These are phyloP conservation scores for Aureobasidium sp. DNA, from an alignment of 2,329 filamentous ascomycete species.

Conservation along the genomic window DNA sequence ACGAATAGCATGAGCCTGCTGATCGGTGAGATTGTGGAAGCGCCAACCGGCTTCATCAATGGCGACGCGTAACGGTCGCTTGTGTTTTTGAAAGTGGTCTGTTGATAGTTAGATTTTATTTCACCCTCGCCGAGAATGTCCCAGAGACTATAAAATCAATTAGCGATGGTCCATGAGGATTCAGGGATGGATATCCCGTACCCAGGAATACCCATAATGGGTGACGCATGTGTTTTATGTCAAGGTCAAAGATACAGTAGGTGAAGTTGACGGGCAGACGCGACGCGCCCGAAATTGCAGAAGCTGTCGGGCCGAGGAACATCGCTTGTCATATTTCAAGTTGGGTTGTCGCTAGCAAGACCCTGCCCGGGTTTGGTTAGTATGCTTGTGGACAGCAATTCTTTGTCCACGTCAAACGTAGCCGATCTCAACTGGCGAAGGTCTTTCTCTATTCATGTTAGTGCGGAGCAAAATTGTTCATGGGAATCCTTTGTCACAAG, in stretches of 20 bases:
- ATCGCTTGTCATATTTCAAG: background rate
- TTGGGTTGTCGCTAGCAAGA: no score
- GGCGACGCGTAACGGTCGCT: constrained; percentile 34
- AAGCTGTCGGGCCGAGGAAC: background rate
- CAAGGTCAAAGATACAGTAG: background rate
- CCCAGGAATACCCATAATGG: constrained; percentile 16
- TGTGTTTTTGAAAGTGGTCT: constrained; percentile 29
- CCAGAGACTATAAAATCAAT: constrained; percentile 26
- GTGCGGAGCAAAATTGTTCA: no score
- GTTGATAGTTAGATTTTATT: constrained; percentile 30
- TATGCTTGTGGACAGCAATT: no score
- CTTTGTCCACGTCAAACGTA: no score
- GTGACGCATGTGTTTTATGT: background rate
- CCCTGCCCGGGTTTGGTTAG: no score
- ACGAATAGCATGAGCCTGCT: constrained; percentile 31
- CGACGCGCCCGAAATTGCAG: background rate
- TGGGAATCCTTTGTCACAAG: no score
- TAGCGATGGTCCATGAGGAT: background rate
- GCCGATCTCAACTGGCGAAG: no score
- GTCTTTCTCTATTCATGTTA: no score
- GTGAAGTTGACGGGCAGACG: background rate
- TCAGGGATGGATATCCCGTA: background rate
- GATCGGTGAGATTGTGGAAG: constrained; percentile 35
- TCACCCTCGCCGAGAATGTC: constrained; percentile 33
- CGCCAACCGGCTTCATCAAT: constrained; percentile 40